Conservation (phyloP, 176 grass and related monocot species). For the Phragmites australis region DNA sequence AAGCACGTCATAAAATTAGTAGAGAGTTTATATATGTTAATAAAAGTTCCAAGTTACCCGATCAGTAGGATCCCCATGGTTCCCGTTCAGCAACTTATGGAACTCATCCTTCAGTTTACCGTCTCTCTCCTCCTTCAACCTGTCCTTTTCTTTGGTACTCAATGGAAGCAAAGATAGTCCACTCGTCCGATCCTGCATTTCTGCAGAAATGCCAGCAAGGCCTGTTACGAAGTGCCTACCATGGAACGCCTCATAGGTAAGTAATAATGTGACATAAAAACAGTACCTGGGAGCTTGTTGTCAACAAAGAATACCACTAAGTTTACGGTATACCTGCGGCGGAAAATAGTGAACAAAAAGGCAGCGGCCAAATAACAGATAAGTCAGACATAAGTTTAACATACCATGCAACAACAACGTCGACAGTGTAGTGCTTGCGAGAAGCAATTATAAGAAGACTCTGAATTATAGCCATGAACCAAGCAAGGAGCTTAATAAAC, state of each 20-base stretch:
- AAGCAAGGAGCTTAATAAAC: conserved; percentile 80
- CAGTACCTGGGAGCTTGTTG: conserved; percentile 80
- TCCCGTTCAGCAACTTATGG: conserved; percentile 83
- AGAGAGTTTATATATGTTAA: background rate
- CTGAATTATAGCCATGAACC: conserved; percentile 75
- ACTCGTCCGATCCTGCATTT: conserved; percentile 81
- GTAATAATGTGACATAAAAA: background rate
- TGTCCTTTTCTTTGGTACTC: conserved; percentile 71
- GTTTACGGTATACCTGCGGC: conserved; percentile 90
- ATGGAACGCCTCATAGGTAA: background rate
- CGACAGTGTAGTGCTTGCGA: conserved; percentile 94
- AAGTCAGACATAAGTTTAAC: background rate
- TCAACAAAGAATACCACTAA: conserved; percentile 91
- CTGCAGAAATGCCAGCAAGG: conserved; percentile 36
- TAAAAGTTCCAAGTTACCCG: conserved; percentile 49
- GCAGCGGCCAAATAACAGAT: background rate
- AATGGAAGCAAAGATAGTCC: conserved; percentile 68
- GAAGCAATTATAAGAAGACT: conserved; percentile 89
- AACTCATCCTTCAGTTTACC: conserved; percentile 70
- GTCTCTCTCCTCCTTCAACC: conserved; percentile 73
- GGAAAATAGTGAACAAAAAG: background rate
- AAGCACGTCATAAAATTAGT: background rate
- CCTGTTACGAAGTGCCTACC: conserved; percentile 9
- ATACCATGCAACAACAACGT: conserved; percentile 95
- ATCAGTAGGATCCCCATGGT: conserved; percentile 75